Evolutionary conservation across 73 alveolate genomes (phyloP), one percentile per base, ranked within the genome.

Genomic region (Paramecium caudatum): DNA sequence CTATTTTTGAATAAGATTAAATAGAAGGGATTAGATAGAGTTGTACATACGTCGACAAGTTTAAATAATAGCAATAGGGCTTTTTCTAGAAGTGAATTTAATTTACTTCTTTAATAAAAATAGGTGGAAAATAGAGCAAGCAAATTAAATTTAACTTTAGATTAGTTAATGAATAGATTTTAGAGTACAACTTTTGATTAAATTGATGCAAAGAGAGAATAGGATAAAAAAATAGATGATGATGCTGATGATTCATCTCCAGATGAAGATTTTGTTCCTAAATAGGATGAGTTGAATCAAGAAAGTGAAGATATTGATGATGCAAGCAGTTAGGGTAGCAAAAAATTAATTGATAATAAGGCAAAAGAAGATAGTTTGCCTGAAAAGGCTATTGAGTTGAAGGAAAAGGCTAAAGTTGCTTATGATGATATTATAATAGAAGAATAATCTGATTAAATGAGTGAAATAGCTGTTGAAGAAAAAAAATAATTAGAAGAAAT

Each of bases 261-360:
- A 27, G 80, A 55, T 55, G 80, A 55, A 21, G 80, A 55, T 55
- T 55, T 55, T 55, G 45, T 55, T 4, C 80, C 80, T 9, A 5
- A 55, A 55, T 23, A 55, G 30, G 37, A 5, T 55, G 80, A 55
- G 30, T 10, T 55, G 1, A 55, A 55, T 55, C 30, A 55, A 55
- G 80, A 55, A 21, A 55, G 80, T 5, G 80, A 55, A 27, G 80
- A 55, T 55, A 55, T 55, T 55, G 80, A 55, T 55, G 80, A 55
- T 55, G 80, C 46, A 23, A 17, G 80, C 3, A 55, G 80, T 55
- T 10, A 55, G 30, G 30, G 80, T 5, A 2, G 45, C 30, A 55
- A 55, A 27, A 55, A 55, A 55, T 25, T 55, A 3, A 55, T 55
- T 27, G 80, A 55, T 55, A 23, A 55, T 55, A 55, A 55, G 30